Percentiles rank a stretch among this genome's conserved stretches.
Conservation (phyloP, 1,284 basidiomycete species). For the Moesziomyces antarcticus region DNA sequence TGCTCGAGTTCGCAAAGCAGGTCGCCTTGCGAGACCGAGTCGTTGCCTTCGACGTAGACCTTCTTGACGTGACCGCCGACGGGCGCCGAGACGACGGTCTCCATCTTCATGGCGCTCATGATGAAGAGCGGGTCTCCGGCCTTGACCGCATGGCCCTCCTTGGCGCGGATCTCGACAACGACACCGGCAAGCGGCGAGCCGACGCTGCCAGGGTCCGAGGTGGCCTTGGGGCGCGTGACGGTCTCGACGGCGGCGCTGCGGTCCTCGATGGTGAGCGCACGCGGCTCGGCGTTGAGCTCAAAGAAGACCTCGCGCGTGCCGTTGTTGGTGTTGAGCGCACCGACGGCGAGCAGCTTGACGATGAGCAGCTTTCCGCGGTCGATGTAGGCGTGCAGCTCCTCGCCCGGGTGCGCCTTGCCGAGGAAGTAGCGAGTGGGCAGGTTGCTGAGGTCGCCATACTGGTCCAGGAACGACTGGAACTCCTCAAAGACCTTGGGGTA, state of each 20-base stretch:
- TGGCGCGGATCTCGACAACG: slow-evolving; percentile 95
- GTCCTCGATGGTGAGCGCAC: slow-evolving; percentile 80
- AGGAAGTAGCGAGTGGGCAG: slow-evolving; percentile 98
- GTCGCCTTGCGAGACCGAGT: slow-evolving; percentile 88
- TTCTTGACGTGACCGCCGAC: slow-evolving; percentile 94
- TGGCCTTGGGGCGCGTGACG: slow-evolving; percentile 91
- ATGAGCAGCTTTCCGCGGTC: slow-evolving; percentile 96
- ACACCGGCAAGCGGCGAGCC: slow-evolving; percentile 87
- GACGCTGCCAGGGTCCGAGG: slow-evolving; percentile 90
- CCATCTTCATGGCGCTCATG: slow-evolving; percentile 73
- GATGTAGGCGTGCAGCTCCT: slow-evolving; percentile 96
- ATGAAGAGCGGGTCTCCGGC: slow-evolving; percentile 90
- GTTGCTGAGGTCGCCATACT: slow-evolving; percentile 84
- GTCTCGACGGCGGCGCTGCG: slow-evolving; percentile 92
- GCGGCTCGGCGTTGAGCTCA: slow-evolving; percentile 72
- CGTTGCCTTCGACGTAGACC: slow-evolving; percentile 79
- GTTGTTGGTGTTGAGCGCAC: slow-evolving; percentile 87
- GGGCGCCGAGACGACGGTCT: slow-evolving; percentile 92
- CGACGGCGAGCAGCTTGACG: slow-evolving; percentile 93
- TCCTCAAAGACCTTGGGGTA: slow-evolving; percentile 98
- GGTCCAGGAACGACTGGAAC: slow-evolving; percentile 91
- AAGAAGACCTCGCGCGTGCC: slow-evolving; percentile 98
- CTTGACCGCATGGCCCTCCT: slow-evolving; percentile 96
- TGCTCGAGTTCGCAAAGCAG: slow-evolving; percentile 76
- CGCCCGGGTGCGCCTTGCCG: slow-evolving; percentile 86